Conservation (phyloP, 805 yeast species). For the Candida peoriensis region DNA sequence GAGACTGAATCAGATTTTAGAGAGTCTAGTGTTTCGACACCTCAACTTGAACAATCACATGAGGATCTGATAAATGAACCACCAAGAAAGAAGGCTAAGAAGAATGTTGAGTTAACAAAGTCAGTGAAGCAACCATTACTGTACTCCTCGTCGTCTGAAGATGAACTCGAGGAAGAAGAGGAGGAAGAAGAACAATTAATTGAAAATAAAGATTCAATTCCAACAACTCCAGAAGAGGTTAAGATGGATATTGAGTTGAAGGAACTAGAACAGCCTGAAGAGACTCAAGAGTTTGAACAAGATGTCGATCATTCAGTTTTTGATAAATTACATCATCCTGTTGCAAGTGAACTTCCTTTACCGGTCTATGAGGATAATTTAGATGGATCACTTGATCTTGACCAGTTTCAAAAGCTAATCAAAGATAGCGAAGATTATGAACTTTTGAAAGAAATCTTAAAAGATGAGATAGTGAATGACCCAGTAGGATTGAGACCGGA, state of each 20-base stretch:
- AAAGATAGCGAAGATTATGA: constrained; percentile 73
- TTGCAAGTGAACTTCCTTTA: constrained; percentile 39
- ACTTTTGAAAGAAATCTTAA: constrained; percentile 43
- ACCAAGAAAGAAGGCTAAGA: constrained; percentile 12
- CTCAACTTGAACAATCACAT: constrained; percentile 7
- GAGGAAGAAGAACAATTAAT: constrained; percentile 21
- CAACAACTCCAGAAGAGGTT: constrained; percentile 28
- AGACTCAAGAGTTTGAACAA: constrained; percentile 9
- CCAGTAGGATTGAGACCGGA: constrained; percentile 23
- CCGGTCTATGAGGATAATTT: constrained; percentile 48
- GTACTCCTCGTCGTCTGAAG: constrained; percentile 25
- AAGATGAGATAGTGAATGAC: constrained; percentile 1
- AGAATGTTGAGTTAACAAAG: neutral
- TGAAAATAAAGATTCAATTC: constrained; percentile 17
- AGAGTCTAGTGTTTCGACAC: constrained; percentile 10
- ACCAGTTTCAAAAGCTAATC: constrained; percentile 45
- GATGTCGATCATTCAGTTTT: constrained; percentile 21
- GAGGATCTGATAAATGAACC: constrained; percentile 8
- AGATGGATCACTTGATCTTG: constrained; percentile 34
- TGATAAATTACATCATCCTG: constrained; percentile 44
- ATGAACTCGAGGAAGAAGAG: constrained; percentile 27
- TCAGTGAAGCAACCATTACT: constrained; percentile 8
- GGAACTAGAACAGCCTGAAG: neutral
- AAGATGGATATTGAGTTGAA: constrained; percentile 15
- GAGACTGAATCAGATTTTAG: constrained; percentile 10